Evolutionary conservation across 2,329 filamentous ascomycete genomes (phyloP).

Genomic region (Colletotrichum neosansevieriae): DNA sequence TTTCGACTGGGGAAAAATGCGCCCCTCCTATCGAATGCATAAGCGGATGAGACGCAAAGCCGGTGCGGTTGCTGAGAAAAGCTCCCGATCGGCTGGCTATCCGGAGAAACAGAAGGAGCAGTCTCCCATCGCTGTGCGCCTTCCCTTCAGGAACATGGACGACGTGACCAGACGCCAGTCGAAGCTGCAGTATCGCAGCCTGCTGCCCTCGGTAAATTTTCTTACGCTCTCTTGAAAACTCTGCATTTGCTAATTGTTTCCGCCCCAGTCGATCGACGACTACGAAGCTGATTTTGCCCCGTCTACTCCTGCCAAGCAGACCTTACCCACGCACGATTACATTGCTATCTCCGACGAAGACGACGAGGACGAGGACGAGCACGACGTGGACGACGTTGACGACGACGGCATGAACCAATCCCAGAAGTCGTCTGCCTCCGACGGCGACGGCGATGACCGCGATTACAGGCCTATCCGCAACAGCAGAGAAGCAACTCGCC

Average conservation of each 20-base stretch:
- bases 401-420: not conserved
- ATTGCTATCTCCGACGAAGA: not conserved
- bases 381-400: not conserved
- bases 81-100: too few species aligned
- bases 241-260: not conserved
- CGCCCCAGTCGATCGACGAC: not conserved
- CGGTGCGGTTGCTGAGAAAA: not conserved
- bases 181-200: not conserved
- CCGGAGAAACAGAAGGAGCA: not conserved
- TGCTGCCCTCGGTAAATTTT: not conserved
- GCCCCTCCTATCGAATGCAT: not conserved
- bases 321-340: not conserved
- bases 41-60: not conserved
- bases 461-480: slow-evolving; percentile 25
- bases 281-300: not conserved
- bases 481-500: not conserved
- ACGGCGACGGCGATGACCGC: not conserved
- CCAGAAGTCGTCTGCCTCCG: not conserved
- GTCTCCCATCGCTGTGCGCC: not conserved
- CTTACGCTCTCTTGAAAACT: not conserved
- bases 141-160: not conserved
- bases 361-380: not conserved
- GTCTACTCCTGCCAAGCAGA: not conserved
- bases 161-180: not conserved
- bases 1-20: slow-evolving; percentile 20